Base-by-base conservation (phyloP, 1,284 basidiomycete genomes). In the Mycosarcoma mackinlayi region DNA sequence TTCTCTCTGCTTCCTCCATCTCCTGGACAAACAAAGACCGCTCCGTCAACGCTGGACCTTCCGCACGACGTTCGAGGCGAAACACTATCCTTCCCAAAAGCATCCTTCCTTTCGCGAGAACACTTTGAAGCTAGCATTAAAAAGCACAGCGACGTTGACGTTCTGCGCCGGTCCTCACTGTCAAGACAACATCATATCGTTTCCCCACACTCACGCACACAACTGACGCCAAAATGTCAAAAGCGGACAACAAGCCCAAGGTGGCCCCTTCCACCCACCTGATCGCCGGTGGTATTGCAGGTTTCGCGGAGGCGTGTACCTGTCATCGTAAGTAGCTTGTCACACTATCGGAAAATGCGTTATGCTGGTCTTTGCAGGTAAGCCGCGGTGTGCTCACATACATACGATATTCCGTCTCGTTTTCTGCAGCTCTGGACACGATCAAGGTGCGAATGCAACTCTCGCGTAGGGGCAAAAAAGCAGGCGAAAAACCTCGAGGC, bases 361-460 rank as follows among this genome's bases (percentile, higher is more conserved):
- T n/a, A n/a, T n/a, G n/a, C n/a, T n/a, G n/a, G n/a, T n/a, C 11
- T 27, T 23, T 18, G 25, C 19, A 21, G n/a, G n/a, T 39, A 19
- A n/a, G n/a, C n/a, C n/a, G n/a, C n/a, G n/a, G n/a, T n/a, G n/a
- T n/a, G n/a, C n/a, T n/a, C 10, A 6, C 33, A 27, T 4, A 42
- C 6, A 19, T 11, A 24, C 30, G 21, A 40, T 24, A 14, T 21
- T 25, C 16, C 34, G 9, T 27, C 18, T 34, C 10, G 23, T 16
- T 30, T 13, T 38, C n/a, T 19, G 7, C 66, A 81, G 79, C 80
- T 16, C 77, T 97, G 42, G 95, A 97, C 84, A 97, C 94, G 27
- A 97, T 97, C 87, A 97, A 97, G 87, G 94, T 82, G 52, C 92
- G 94, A 49, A 98, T 98, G 94, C 94, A 98, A 85, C 89, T 98